phyloP scores from a whole-genome alignment of 495 filamentous ascomycete genomes.

The Aspergillus homomorphus region DNA sequence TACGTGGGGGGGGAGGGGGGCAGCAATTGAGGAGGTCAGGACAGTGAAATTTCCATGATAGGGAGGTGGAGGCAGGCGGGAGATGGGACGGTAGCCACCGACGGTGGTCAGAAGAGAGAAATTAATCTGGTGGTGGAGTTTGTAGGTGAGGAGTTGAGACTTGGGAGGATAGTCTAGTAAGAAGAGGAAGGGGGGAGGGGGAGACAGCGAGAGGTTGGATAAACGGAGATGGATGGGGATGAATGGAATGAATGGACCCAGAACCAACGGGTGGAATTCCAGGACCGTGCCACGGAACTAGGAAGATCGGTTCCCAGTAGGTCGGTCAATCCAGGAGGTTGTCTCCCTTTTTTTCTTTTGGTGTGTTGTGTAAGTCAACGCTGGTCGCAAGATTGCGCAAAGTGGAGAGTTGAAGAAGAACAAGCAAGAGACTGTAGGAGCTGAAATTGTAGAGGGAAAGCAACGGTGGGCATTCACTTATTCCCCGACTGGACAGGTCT shows the following conservation, averaged over 20 bases:
- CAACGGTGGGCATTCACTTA: too few species aligned
- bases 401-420: too few species aligned
- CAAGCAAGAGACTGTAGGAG: too few species aligned
- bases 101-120: neutral
- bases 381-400: too few species aligned
- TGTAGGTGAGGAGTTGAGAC: neutral
- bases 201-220: conserved; percentile 8
- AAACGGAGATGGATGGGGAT: neutral
- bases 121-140: neutral
- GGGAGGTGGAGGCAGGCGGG: conserved; percentile 9
- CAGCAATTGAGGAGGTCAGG: neutral
- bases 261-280: conserved; percentile 15
- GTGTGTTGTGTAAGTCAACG: neutral
- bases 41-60: conserved; percentile 16
- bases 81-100: conserved; percentile 10
- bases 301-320: neutral
- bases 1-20: conserved; percentile 8
- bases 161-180: neutral
- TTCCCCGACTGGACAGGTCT: too few species aligned
- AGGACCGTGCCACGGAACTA: conserved; percentile 7
- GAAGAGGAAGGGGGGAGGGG: neutral
- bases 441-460: too few species aligned
- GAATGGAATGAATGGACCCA: conserved; percentile 17
- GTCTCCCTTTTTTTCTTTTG: neutral
- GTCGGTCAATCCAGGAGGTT: neutral